phyloP scores from a whole-genome alignment of 805 yeast genomes.

The Sugiyamaella chiloensis region DNA sequence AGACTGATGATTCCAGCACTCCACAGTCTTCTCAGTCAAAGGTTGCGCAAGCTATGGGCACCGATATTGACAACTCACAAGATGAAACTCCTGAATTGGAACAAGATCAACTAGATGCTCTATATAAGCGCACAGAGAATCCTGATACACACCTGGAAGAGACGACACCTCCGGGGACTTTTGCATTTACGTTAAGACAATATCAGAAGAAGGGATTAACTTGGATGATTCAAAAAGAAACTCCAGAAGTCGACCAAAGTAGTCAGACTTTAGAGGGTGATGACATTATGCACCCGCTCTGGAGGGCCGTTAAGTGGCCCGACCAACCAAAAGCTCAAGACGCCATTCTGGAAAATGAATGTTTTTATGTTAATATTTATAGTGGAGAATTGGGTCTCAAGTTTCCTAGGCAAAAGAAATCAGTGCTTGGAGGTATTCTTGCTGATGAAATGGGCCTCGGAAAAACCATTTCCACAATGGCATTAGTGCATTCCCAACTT shows the following conservation, averaged over 20 bases:
- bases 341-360: slow-evolving; percentile 22
- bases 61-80: slow-evolving; percentile 30
- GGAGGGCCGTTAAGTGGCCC: slow-evolving; percentile 83
- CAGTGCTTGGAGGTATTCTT: slow-evolving; percentile 76
- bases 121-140: slow-evolving; percentile 71
- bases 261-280: slow-evolving; percentile 29
- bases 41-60: slow-evolving; percentile 8
- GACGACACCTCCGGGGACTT: slow-evolving; percentile 55
- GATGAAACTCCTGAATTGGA: slow-evolving; percentile 46
- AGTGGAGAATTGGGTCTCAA: slow-evolving; percentile 73
- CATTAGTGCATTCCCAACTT: slow-evolving; percentile 56
- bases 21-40: slow-evolving; percentile 4
- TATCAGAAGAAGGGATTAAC: slow-evolving; percentile 84
- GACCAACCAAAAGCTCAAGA: slow-evolving; percentile 32
- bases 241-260: slow-evolving; percentile 42
- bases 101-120: slow-evolving; percentile 68
- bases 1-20: background rate
- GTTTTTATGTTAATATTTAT: slow-evolving; percentile 73
- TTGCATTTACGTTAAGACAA: slow-evolving; percentile 58
- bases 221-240: slow-evolving; percentile 85
- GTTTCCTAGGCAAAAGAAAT: slow-evolving; percentile 60
- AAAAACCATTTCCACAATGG: slow-evolving; percentile 79
- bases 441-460: slow-evolving; percentile 99
- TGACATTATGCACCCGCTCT: slow-evolving; percentile 73
- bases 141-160: slow-evolving; percentile 58